phyloP scores from a whole-genome alignment of 2,329 filamentous ascomycete species.

The Canariomyces notabilis region DNA sequence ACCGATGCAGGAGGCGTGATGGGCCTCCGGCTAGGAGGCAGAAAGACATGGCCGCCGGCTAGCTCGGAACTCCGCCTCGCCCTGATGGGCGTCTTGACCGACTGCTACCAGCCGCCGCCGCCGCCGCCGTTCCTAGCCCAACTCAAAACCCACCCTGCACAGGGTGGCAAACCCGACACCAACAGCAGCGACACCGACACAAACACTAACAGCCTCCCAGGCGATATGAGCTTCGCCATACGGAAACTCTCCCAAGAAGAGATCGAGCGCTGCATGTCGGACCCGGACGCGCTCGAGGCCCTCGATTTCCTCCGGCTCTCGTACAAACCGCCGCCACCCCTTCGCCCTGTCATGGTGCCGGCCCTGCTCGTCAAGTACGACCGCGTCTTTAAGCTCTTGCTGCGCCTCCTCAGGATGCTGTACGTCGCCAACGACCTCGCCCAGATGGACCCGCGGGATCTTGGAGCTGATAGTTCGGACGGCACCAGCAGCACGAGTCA shows the following conservation, averaged over 20 bases:
- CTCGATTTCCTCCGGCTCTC: constrained; percentile 89
- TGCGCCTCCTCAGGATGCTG: constrained; percentile 73
- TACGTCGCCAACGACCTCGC: constrained; percentile 63
- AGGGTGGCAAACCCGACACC: too few species aligned
- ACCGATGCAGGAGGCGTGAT: constrained; percentile 56
- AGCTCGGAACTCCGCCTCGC: constrained; percentile 89
- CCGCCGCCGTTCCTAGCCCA: not conserved
- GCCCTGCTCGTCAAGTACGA: constrained; percentile 75
- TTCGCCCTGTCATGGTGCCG: constrained; percentile 69
- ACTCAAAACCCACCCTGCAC: not conserved
- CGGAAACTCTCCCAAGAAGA: constrained; percentile 74
- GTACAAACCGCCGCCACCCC: constrained; percentile 69
- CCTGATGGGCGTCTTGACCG: constrained; percentile 76
- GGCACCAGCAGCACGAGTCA: constrained; percentile 24
- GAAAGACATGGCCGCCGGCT: constrained; percentile 86
- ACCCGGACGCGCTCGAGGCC: constrained; percentile 76
- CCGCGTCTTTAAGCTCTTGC: constrained; percentile 70
- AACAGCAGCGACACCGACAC: too few species aligned
- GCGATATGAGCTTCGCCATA: constrained; percentile 75
- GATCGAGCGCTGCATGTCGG: constrained; percentile 69
- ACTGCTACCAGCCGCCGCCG: constrained; percentile 53
- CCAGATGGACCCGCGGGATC: not conserved
- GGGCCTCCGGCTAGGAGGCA: constrained; percentile 75
- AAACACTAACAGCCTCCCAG: constrained; percentile 48
- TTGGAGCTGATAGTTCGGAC: not conserved